Percentiles rank a stretch among this genome's conserved stretches.
These are phyloP conservation scores for Acrocalymma vagum DNA, from an alignment of 2,329 filamentous ascomycete genomes.

Conservation along the genomic window DNA sequence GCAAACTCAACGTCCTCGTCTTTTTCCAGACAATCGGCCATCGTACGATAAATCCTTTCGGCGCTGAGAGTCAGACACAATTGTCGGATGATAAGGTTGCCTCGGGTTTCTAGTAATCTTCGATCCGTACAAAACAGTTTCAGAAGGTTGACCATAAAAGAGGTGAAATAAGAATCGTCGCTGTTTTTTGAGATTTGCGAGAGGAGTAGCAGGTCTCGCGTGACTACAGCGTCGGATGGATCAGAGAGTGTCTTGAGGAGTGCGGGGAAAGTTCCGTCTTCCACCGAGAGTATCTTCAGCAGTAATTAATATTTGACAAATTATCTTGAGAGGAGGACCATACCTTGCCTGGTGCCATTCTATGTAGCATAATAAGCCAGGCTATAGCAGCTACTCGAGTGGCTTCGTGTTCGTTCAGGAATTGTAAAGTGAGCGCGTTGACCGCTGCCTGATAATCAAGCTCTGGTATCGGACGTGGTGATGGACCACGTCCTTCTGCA, in stretches of 20 bases:
- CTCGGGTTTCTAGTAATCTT: conserved; percentile 86
- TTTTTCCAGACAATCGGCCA: conserved; percentile 96
- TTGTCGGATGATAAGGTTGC: conserved; percentile 96
- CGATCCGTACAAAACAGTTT: conserved; percentile 96
- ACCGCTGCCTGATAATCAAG: conserved; percentile 97
- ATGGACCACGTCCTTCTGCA: conserved; percentile 54
- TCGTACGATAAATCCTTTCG: conserved; percentile 92
- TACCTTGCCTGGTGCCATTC: conserved; percentile 91
- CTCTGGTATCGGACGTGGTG: conserved; percentile 63
- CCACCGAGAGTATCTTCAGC: conserved; percentile 75
- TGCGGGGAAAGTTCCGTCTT: conserved; percentile 96
- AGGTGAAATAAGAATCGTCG: conserved; percentile 96
- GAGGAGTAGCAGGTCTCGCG: conserved; percentile 88
- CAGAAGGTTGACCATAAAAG: conserved; percentile 96
- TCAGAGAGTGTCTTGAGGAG: conserved; percentile 96
- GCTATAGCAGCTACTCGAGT: conserved; percentile 92
- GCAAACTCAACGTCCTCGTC: conserved; percentile 99
- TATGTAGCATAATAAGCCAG: conserved; percentile 97
- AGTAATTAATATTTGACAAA: conserved; percentile 12
- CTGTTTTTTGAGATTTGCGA: conserved; percentile 97
- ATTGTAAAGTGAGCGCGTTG: conserved; percentile 89
- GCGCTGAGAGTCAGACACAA: conserved; percentile 91
- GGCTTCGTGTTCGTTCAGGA: conserved; percentile 95
- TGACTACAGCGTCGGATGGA: conserved; percentile 93
- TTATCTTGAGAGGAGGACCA: conserved; percentile 2